Evolutionary conservation across 1,139 yeast species (phyloP).

Genomic region (Yamadazyma membranifaciens): DNA sequence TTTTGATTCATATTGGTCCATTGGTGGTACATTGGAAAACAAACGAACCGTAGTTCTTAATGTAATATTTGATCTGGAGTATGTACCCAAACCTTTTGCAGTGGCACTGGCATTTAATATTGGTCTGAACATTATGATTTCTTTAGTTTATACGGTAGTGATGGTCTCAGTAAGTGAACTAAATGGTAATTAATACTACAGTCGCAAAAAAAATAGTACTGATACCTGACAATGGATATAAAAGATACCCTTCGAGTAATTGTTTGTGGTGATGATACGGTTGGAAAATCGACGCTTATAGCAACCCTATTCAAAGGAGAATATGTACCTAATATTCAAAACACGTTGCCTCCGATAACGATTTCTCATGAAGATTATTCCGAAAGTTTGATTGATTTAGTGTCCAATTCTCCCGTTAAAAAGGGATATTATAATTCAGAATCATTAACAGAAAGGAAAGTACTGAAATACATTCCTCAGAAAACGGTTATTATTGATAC

Average conservation of each 20-base stretch:
- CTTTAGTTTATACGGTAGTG: too few relatives aligned
- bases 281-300: slow-evolving; percentile 77
- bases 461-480: slow-evolving; percentile 54
- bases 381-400: slow-evolving; percentile 25
- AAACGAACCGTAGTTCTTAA: too few relatives aligned
- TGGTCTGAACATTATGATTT: too few relatives aligned
- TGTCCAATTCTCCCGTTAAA: slow-evolving; percentile 17
- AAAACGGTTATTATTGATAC: slow-evolving; percentile 81
- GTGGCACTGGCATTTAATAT: too few relatives aligned
- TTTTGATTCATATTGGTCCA: slow-evolving; percentile 68
- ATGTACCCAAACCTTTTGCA: too few relatives aligned
- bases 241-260: slow-evolving; percentile 61
- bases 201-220: background rate
- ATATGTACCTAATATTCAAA: slow-evolving; percentile 71
- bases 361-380: slow-evolving; percentile 49
- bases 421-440: slow-evolving; percentile 7
- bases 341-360: slow-evolving; percentile 78
- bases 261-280: slow-evolving; percentile 95
- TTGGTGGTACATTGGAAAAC: slow-evolving; percentile 12
- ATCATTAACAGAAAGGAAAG: slow-evolving; percentile 15
- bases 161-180: too few relatives aligned
- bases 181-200: too few relatives aligned
- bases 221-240: slow-evolving; percentile 7
- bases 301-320: slow-evolving; percentile 79
- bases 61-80: too few relatives aligned